These are phyloP conservation scores for Candida golubevii DNA, from an alignment of 805 yeast genomes.

Conservation along the genomic window DNA sequence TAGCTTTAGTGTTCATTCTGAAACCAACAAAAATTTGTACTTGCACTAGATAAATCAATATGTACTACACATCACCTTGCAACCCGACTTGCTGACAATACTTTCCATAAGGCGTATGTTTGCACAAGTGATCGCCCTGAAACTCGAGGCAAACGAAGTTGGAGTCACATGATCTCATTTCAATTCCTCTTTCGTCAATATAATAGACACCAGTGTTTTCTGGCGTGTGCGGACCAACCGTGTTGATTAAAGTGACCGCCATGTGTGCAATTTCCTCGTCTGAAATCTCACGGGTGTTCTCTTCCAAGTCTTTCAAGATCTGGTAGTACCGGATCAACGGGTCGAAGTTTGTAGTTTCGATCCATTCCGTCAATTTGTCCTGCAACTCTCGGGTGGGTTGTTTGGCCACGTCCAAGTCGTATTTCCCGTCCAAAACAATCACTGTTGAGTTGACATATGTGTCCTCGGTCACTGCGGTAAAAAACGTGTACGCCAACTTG, in stretches of 20 bases:
- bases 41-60: too few species aligned
- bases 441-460: background rate
- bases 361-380: background rate
- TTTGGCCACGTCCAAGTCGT: background rate
- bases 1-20: too few species aligned
- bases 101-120: background rate
- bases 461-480: background rate
- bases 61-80: too few species aligned
- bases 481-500: constrained; percentile 5
- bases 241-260: background rate
- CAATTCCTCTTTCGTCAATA: too few species aligned
- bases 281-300: background rate
- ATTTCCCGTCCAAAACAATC: constrained; percentile 1
- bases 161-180: background rate
- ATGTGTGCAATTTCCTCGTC: constrained; percentile 1
- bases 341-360: constrained; percentile 3
- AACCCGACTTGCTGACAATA: background rate
- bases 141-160: background rate
- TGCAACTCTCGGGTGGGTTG: constrained; percentile 1
- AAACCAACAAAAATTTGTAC: too few species aligned
- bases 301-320: constrained; percentile 4
- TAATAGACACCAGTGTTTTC: too few species aligned
- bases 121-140: background rate
- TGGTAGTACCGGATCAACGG: constrained; percentile 2
- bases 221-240: background rate